These are phyloP conservation scores for Xylariales sp. DNA, from an alignment of 2,329 filamentous ascomycete species.

Conservation along the genomic window DNA sequence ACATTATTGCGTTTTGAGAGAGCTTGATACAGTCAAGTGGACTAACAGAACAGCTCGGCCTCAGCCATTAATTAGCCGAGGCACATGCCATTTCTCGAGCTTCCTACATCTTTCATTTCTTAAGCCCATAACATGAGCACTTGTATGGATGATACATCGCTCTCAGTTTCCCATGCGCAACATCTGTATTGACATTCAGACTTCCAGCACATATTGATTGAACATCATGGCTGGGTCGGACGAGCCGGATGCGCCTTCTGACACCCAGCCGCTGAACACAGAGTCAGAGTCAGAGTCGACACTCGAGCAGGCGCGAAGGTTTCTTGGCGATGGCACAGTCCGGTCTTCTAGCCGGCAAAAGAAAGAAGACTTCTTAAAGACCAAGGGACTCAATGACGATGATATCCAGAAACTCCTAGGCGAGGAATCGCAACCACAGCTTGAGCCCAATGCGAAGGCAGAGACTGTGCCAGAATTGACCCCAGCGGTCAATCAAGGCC, in stretches of 20 bases:
- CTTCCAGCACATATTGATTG: too few relatives aligned
- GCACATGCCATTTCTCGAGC: too few relatives aligned
- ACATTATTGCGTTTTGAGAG: too few relatives aligned
- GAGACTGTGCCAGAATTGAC: background rate
- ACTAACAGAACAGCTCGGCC: too few relatives aligned
- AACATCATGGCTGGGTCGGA: background rate
- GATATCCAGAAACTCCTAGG: conserved; percentile 65
- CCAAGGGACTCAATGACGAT: conserved; percentile 64
- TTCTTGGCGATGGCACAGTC: conserved; percentile 71
- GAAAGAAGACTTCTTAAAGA: conserved; percentile 71
- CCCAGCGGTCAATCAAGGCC: background rate
- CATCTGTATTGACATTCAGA: too few relatives aligned
- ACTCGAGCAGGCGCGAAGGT: conserved; percentile 66
- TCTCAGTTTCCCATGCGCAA: too few relatives aligned
- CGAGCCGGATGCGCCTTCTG: background rate
- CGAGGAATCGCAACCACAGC: conserved; percentile 11
- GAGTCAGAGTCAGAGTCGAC: conserved; percentile 9
- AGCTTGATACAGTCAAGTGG: too few relatives aligned
- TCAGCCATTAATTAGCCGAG: too few relatives aligned
- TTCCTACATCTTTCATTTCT: too few relatives aligned
- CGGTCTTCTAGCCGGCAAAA: conserved; percentile 63
- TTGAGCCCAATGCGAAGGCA: conserved; percentile 4
- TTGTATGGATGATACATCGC: too few relatives aligned
- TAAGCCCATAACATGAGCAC: too few relatives aligned
- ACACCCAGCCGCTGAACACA: background rate